Base-by-base conservation (phyloP, 2,329 filamentous ascomycete genomes). In the Xylariaceae sp. region DNA sequence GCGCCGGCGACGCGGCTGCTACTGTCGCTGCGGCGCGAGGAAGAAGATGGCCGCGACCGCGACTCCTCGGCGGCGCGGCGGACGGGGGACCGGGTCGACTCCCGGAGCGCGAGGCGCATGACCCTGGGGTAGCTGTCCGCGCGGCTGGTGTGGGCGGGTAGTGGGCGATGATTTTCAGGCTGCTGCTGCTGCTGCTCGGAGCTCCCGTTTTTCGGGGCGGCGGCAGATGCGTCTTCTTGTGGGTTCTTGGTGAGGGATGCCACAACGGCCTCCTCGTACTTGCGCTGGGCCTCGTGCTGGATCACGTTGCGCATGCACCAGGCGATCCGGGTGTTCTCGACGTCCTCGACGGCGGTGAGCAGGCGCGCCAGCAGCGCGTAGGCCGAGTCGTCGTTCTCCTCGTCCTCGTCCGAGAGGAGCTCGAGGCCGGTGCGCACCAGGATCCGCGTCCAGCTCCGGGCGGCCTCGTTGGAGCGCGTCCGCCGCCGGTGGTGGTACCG, bases 371-470 rank as follows among this genome's bases (percentile, higher is more conserved):
- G 35, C 3, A 55, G 29, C 45, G 38, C 45, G 29, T 46, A 53
- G 3, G 51, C 52, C 4, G 33, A 35, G 26, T 46, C 42, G 22
- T 55, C 52, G 31, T 55, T 55, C 12, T 49, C 49, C 10, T 46
- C 40, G 29, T 55, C 51, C 2, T 44, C 47, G 29, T 55, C 52
- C 0, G 48, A 52, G 11, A 55, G 45, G 7, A 54, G 45, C 27
- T 53, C 52, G 9, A 55, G 26, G n/a, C 45, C 38, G 5, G 47
- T 36, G 2, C 44, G 44, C 8, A 53, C 41, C 8, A 53, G 44
- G 11, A 37, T 35, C 13, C 34, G 36, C 2, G 40, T 39, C 45
- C 50, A 53, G 7, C 38, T 33, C 13, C 29, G 30, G 2, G 46
- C 47, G 1, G 41, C 14, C 15, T 37, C 35, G 8, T 23, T 23